Evolutionary conservation across 2,329 filamentous ascomycete genomes (phyloP).

Genomic region (Botrytis pseudocinerea): DNA sequence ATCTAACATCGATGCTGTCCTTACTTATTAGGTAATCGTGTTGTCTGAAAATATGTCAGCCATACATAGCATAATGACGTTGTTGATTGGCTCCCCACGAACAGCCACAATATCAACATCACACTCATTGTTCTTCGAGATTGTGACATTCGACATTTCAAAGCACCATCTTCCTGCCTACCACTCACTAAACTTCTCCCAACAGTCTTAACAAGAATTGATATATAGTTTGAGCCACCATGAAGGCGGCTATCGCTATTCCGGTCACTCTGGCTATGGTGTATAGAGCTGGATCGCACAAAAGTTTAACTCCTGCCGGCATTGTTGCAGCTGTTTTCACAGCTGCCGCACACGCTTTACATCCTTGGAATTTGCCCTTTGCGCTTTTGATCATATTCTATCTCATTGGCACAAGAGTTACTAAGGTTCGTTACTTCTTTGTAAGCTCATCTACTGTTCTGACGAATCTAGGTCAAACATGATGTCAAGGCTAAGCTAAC

Average conservation of each 20-base stretch:
- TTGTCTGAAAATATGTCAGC: not conserved
- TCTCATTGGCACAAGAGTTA: slow-evolving; percentile 77
- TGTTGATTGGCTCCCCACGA: not conserved
- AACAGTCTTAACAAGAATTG: not conserved
- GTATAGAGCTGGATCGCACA: slow-evolving; percentile 67
- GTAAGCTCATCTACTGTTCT: slow-evolving; percentile 18
- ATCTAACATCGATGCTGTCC: not conserved
- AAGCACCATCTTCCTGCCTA: not conserved
- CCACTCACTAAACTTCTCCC: not conserved
- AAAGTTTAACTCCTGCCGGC: slow-evolving; percentile 76
- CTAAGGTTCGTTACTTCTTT: slow-evolving; percentile 62
- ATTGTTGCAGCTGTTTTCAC: slow-evolving; percentile 72
- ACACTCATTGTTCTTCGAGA: slow-evolving; percentile 12
- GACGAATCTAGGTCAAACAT: slow-evolving; percentile 70
- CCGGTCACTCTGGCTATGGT: slow-evolving; percentile 62
- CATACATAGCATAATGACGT: not conserved
- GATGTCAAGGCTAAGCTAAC: slow-evolving; percentile 81
- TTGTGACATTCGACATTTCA: not conserved
- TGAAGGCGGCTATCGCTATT: slow-evolving; percentile 59
- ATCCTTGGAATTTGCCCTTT: slow-evolving; percentile 94
- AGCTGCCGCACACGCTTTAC: slow-evolving; percentile 78
- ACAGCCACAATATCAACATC: not conserved
- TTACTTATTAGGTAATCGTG: not conserved
- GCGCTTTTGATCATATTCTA: slow-evolving; percentile 82
- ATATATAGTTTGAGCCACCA: slow-evolving; percentile 36